Evolutionary conservation across 352 stramenopile genomes (phyloP).

Genomic region (Phytophthora podocarpi): DNA sequence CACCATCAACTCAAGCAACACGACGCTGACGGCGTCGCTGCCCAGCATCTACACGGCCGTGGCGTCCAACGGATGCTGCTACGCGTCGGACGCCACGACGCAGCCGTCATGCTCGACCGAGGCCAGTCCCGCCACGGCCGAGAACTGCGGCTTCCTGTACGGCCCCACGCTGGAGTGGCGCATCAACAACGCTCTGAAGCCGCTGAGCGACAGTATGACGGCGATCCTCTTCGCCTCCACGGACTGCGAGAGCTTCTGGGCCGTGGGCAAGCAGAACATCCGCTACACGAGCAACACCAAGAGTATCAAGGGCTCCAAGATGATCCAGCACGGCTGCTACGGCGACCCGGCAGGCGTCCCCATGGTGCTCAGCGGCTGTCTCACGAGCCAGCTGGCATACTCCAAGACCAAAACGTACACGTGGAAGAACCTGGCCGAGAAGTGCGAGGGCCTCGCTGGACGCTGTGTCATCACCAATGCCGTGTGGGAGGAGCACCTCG

Average conservation of each 20-base stretch:
- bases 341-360: conserved; percentile 53
- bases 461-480: conserved; percentile 87
- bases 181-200: conserved; percentile 66
- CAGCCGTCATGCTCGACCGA: conserved; percentile 66
- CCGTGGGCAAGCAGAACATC: conserved; percentile 75
- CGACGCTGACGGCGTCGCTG: conserved; percentile 66
- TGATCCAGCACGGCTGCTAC: conserved; percentile 88
- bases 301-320: conserved; percentile 75
- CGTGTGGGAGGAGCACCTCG: conserved; percentile 82
- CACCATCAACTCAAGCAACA: conserved; percentile 83
- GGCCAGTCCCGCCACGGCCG: conserved; percentile 58
- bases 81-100: conserved; percentile 57
- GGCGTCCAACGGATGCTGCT: conserved; percentile 83
- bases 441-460: conserved; percentile 77
- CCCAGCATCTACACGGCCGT: conserved; percentile 76
- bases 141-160: conserved; percentile 86
- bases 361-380: conserved; percentile 84
- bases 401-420: conserved; percentile 85
- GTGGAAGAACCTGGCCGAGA: conserved; percentile 83
- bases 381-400: conserved; percentile 71
- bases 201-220: conserved; percentile 48
- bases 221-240: conserved; percentile 86
- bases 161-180: conserved; percentile 86
- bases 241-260: conserved; percentile 88
- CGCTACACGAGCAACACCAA: conserved; percentile 77